Evolutionary conservation across 2,329 filamentous ascomycete genomes (phyloP).

Genomic region (Metarhizium anisopliae): DNA sequence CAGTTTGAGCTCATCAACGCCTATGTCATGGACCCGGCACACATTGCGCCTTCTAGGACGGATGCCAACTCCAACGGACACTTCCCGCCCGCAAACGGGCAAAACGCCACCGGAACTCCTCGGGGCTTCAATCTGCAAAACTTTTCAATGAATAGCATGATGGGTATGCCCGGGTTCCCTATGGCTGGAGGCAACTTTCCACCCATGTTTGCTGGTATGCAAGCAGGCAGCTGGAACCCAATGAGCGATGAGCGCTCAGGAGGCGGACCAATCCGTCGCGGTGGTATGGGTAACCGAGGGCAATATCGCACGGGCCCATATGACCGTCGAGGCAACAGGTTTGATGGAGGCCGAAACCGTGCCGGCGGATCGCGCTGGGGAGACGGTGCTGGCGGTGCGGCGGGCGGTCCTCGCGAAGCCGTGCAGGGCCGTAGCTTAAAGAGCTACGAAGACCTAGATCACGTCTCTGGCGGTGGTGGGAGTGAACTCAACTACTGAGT

Average conservation of each 20-base stretch:
- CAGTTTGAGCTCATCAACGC: conserved; percentile 85
- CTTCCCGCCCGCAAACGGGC: conserved; percentile 73
- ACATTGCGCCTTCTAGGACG: conserved; percentile 86
- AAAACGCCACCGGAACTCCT: conserved; percentile 73
- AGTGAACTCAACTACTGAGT: conserved; percentile 81
- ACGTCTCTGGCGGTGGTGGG: conserved; percentile 62
- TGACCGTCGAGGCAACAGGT: conserved; percentile 55
- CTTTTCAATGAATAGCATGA: conserved; percentile 51
- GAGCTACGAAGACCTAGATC: conserved; percentile 96
- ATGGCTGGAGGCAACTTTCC: conserved; percentile 37
- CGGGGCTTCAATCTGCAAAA: conserved; percentile 83
- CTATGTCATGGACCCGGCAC: conserved; percentile 88
- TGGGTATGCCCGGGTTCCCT: conserved; percentile 52
- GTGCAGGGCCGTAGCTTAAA: conserved; percentile 88
- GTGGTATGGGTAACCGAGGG: conserved; percentile 42
- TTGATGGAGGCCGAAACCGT: conserved; percentile 43
- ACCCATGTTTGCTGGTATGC: conserved; percentile 46
- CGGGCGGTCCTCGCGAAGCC: conserved; percentile 80
- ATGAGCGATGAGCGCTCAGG: conserved; percentile 48
- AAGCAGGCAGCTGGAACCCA: conserved; percentile 40
- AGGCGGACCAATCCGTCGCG: conserved; percentile 60
- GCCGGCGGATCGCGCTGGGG: conserved; percentile 54
- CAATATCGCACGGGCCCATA: conserved; percentile 64
- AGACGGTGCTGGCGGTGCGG: conserved; percentile 65
- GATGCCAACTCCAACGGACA: conserved; percentile 95